phyloP scores from a whole-genome alignment of 192 early-diverging fungal genomes.

The Diversispora eburnea region DNA sequence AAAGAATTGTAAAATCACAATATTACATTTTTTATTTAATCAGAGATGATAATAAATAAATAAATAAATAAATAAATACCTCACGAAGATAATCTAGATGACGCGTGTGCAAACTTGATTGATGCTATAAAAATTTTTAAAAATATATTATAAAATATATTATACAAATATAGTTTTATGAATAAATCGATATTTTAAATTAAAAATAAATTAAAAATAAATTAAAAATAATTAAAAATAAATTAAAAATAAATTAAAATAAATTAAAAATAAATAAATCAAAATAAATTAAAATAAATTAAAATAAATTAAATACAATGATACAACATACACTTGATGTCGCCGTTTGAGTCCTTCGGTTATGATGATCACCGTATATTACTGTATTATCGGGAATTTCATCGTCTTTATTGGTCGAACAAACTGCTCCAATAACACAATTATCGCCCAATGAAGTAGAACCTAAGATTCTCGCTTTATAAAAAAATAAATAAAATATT shows the following conservation, averaged over 20 bases:
- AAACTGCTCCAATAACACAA: constrained; percentile 69
- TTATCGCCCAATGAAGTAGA: constrained; percentile 61
- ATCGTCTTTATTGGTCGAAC: constrained; percentile 59
- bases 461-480: constrained; percentile 49
- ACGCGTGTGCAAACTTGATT: constrained; percentile 54
- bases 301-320: neutral
- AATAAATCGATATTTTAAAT: neutral
- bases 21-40: neutral
- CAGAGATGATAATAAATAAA: neutral
- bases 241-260: neutral
- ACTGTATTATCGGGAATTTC: constrained; percentile 59
- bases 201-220: neutral
- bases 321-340: constrained; percentile 32
- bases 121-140: constrained; percentile 35
- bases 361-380: constrained; percentile 56
- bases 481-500: too few relatives aligned
- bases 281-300: neutral
- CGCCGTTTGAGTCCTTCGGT: constrained; percentile 50
- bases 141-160: neutral
- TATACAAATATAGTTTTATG: too few relatives aligned
- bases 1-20: too few relatives aligned
- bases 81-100: constrained; percentile 73
- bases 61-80: constrained; percentile 20
- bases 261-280: neutral
- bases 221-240: too few relatives aligned